Evolutionary conservation across 2,329 filamentous ascomycete species (phyloP).

Genomic region (Elsinoe perseae): DNA sequence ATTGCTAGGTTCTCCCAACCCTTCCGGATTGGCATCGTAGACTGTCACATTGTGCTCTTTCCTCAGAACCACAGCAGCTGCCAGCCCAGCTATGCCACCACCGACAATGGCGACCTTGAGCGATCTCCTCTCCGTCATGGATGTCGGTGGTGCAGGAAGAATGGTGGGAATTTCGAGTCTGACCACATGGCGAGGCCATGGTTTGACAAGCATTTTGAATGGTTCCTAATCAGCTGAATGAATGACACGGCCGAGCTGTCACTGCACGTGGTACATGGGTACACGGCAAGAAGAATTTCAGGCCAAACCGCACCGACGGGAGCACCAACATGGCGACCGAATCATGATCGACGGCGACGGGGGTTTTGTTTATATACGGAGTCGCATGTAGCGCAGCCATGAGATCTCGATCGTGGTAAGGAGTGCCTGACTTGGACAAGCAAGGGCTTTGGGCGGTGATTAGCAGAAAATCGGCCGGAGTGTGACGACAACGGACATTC

Average conservation of each 20-base stretch:
- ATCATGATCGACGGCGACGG: conserved; percentile 9
- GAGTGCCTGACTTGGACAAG: conserved; percentile 6
- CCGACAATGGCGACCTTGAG: conserved; percentile 17
- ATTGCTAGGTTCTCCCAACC: conserved; percentile 1
- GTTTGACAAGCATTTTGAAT: background rate
- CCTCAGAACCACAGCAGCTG: conserved; percentile 15
- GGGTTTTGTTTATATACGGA: background rate
- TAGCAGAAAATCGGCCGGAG: background rate
- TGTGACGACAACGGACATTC: background rate
- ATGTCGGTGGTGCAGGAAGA: background rate
- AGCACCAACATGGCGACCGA: background rate
- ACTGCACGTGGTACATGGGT: conserved; percentile 8
- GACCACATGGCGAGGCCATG: background rate
- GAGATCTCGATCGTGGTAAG: conserved; percentile 5
- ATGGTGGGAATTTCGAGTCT: background rate
- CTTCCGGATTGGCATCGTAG: background rate
- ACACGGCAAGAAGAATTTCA: background rate
- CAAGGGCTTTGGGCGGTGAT: background rate
- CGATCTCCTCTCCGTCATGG: conserved; percentile 5
- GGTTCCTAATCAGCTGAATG: background rate
- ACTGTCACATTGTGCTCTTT: conserved; percentile 15
- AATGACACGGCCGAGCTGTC: background rate
- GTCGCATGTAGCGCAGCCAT: background rate
- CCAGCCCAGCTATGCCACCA: conserved; percentile 17
- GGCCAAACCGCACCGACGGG: background rate